Percentiles rank a stretch among this genome's conserved stretches.
These are phyloP conservation scores for Ottelia alismoides DNA, from an alignment of 106 monocot genomes.

Conservation along the genomic window DNA sequence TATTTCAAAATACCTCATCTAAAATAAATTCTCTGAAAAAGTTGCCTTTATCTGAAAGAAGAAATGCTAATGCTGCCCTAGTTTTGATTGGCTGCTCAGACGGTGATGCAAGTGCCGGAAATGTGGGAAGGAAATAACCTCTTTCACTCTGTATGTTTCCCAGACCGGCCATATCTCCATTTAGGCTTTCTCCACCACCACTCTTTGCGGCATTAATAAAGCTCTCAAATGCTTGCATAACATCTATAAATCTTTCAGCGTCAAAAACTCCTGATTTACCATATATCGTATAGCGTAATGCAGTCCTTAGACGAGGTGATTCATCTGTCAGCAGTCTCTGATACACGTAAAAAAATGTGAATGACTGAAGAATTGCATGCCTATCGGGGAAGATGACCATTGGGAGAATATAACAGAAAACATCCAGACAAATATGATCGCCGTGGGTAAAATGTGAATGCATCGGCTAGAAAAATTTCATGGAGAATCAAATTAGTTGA, in stretches of 20 bases:
- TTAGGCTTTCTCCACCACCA: constrained; percentile 81
- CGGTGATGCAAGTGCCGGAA: constrained; percentile 35
- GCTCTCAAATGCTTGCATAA: constrained; percentile 99
- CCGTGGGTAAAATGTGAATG: too few species aligned
- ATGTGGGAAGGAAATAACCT: constrained; percentile 27
- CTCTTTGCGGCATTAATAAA: constrained; percentile 94
- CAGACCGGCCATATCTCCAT: constrained; percentile 88
- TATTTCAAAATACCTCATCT: constrained; percentile 54
- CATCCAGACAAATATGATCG: too few species aligned
- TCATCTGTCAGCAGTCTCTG: constrained; percentile 98
- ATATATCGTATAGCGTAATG: constrained; percentile 87
- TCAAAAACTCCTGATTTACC: constrained; percentile 97
- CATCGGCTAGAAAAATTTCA: too few species aligned
- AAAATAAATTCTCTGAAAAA: constrained; percentile 94
- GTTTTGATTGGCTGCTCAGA: constrained; percentile 53
- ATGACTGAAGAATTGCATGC: too few species aligned
- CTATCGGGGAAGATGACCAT: too few species aligned
- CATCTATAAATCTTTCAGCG: constrained; percentile 97
- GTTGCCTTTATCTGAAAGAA: constrained; percentile 81
- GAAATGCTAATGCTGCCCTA: constrained; percentile 73
- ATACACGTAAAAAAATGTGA: constrained; percentile 5
- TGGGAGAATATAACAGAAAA: too few species aligned
- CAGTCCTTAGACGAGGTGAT: constrained; percentile 69
- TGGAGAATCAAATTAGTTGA: too few species aligned
- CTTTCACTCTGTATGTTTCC: constrained; percentile 38